phyloP scores from a whole-genome alignment of 768 basidiomycete genomes.

The Terana coerulea region DNA sequence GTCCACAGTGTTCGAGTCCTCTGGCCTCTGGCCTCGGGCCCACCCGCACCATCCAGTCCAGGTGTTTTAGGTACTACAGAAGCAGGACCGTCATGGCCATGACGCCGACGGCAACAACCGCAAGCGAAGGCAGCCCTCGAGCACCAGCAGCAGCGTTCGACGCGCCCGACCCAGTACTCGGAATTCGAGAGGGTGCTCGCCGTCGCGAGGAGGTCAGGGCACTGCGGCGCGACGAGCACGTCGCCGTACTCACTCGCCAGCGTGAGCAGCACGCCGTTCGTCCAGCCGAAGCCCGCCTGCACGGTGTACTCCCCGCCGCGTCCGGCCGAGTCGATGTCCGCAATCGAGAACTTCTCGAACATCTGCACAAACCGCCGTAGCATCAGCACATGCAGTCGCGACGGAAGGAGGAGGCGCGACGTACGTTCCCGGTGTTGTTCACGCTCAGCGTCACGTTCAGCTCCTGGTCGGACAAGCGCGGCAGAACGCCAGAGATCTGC shows the following conservation, averaged over 20 bases:
- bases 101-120: too few species aligned
- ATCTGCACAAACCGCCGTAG: slow-evolving; percentile 45
- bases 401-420: slow-evolving; percentile 25
- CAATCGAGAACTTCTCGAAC: slow-evolving; percentile 84
- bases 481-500: slow-evolving; percentile 64
- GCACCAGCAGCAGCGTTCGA: too few species aligned
- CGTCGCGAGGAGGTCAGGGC: slow-evolving; percentile 42
- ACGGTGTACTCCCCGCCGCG: slow-evolving; percentile 87
- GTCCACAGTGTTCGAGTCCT: too few species aligned
- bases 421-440: slow-evolving; percentile 69
- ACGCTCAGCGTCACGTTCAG: slow-evolving; percentile 66
- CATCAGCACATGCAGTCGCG: background rate
- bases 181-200: background rate
- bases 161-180: background rate
- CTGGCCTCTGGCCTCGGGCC: too few species aligned
- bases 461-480: slow-evolving; percentile 64
- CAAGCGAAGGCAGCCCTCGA: too few species aligned
- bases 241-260: slow-evolving; percentile 63
- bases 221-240: slow-evolving; percentile 55
- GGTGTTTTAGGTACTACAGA: too few species aligned
- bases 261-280: slow-evolving; percentile 79
- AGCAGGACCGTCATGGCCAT: too few species aligned
- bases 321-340: slow-evolving; percentile 77
- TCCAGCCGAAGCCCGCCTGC: slow-evolving; percentile 88
- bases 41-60: too few species aligned